A percentile compares a stretch with the other conserved stretches of the same genome.
Evolutionary conservation across 2,329 filamentous ascomycete species (phyloP).

Genomic region (Albophoma yamanashiensis): DNA sequence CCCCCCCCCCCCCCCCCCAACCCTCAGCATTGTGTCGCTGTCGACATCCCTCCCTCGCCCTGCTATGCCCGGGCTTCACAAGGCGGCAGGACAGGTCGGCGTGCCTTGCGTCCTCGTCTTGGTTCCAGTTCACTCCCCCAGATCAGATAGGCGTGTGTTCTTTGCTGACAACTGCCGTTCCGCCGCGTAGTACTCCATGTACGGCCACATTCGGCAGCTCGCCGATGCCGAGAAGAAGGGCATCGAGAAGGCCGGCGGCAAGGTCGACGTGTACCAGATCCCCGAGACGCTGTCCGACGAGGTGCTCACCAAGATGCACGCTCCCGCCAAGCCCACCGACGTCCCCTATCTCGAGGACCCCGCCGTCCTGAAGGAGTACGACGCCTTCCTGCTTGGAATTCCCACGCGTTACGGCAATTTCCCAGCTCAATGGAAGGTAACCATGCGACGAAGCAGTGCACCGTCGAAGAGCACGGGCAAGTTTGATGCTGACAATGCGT

Average conservation of each 20-base stretch:
- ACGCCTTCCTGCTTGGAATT: slow-evolving; percentile 86
- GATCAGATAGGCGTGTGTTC: neutral
- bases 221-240: slow-evolving; percentile 87
- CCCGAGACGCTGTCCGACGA: slow-evolving; percentile 79
- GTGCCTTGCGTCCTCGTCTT: neutral
- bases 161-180: neutral
- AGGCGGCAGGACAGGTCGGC: neutral
- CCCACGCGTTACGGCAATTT: slow-evolving; percentile 97
- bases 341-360: slow-evolving; percentile 53
- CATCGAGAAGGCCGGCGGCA: slow-evolving; percentile 77
- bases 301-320: slow-evolving; percentile 83
- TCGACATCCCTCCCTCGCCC: neutral
- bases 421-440: slow-evolving; percentile 81
- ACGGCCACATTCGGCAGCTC: slow-evolving; percentile 77
- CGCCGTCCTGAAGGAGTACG: slow-evolving; percentile 58
- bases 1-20: slow-evolving; percentile 12
- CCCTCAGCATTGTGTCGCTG: too few species aligned
- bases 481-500: neutral
- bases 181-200: slow-evolving; percentile 68
- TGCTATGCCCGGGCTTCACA: neutral
- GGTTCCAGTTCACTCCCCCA: neutral
- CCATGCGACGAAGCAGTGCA: neutral
- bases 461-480: neutral
- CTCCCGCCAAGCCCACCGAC: slow-evolving; percentile 60
- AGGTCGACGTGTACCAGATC: slow-evolving; percentile 76